These are phyloP conservation scores for Cytospora piceae DNA, from an alignment of 2,329 filamentous ascomycete species.

Conservation along the genomic window DNA sequence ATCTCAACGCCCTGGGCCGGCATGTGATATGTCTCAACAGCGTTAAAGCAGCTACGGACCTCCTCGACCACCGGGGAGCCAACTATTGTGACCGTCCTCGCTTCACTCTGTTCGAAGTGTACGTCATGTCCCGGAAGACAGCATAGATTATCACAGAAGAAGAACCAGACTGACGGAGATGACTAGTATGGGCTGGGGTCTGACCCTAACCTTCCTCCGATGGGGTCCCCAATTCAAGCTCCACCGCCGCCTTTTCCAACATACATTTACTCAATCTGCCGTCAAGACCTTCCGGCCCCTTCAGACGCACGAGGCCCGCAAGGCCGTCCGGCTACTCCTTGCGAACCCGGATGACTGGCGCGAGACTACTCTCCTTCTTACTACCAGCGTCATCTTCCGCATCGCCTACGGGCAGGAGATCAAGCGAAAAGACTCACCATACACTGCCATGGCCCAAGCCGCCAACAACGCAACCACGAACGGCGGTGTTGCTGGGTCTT, in stretches of 20 bases:
- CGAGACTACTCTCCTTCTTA: conserved; percentile 34
- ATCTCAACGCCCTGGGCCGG: conserved; percentile 37
- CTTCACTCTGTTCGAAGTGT: conserved; percentile 43
- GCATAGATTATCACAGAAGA: neutral
- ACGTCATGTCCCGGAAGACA: conserved; percentile 13
- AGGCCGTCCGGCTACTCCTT: conserved; percentile 36
- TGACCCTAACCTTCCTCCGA: conserved; percentile 48
- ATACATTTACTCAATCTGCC: conserved; percentile 43
- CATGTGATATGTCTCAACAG: conserved; percentile 44
- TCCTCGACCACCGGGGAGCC: conserved; percentile 44
- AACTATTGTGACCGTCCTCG: conserved; percentile 44
- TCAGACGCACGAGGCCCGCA: conserved; percentile 39
- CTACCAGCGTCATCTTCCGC: conserved; percentile 37
- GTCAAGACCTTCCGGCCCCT: conserved; percentile 40
- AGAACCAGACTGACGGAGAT: conserved; percentile 4
- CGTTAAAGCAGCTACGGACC: conserved; percentile 40
- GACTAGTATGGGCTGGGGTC: conserved; percentile 46
- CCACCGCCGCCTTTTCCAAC: conserved; percentile 47
- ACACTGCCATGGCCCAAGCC: conserved; percentile 34
- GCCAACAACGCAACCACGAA: conserved; percentile 37
- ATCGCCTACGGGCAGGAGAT: conserved; percentile 36
- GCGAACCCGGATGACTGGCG: conserved; percentile 33
- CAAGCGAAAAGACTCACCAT: conserved; percentile 32
- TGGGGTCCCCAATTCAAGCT: conserved; percentile 45
- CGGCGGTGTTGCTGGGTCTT: conserved; percentile 40